phyloP scores from a whole-genome alignment of 495 filamentous ascomycete species.

The Tuber calosporum region DNA sequence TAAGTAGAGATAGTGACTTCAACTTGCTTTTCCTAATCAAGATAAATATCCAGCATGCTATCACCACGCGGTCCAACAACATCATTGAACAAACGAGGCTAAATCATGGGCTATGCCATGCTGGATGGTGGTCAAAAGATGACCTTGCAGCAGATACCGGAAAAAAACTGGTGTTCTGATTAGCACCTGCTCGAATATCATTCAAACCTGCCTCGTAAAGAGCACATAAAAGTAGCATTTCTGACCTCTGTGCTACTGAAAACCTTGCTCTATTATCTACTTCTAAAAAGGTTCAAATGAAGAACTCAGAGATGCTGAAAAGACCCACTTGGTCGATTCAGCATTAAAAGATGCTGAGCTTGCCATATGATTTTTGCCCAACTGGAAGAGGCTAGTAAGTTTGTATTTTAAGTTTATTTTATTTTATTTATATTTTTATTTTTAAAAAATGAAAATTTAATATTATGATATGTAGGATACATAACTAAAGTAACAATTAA shows the following conservation, averaged over 20 bases:
- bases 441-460: too few species aligned
- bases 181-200: slow-evolving; percentile 20
- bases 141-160: slow-evolving; percentile 21
- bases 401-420: too few species aligned
- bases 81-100: slow-evolving; percentile 22
- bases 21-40: too few species aligned
- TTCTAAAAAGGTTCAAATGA: slow-evolving; percentile 6
- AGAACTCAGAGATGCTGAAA: too few species aligned
- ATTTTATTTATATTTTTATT: too few species aligned
- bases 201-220: slow-evolving; percentile 14
- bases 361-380: too few species aligned
- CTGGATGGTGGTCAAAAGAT: slow-evolving; percentile 18
- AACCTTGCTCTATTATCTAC: slow-evolving; percentile 14
- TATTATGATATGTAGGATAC: too few species aligned
- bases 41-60: too few species aligned
- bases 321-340: slow-evolving; percentile 16
- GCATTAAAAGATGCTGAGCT: not conserved
- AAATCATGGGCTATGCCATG: slow-evolving; percentile 26
- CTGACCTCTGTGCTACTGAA: slow-evolving; percentile 12
- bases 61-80: not conserved
- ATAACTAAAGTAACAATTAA: too few species aligned
- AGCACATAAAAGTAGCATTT: not conserved
- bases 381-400: too few species aligned
- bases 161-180: slow-evolving; percentile 11
- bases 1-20: too few species aligned